Conservation (phyloP, 139 green algal species). For the Limnomonas spitsbergensis region DNA sequence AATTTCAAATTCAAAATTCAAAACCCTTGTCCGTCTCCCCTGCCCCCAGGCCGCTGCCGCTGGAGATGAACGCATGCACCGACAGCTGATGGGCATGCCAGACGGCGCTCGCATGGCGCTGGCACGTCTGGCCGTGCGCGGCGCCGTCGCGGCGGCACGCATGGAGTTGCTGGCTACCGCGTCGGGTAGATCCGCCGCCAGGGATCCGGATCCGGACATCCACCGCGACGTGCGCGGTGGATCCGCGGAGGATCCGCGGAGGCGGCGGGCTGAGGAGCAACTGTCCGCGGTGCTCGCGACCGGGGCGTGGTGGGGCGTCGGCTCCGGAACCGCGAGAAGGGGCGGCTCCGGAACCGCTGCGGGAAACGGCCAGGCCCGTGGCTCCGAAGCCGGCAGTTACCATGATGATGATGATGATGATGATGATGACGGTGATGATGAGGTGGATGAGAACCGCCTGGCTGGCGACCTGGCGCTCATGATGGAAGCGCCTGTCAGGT, state of each 20-base stretch:
- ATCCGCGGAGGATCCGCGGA: not conserved
- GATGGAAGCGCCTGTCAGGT: conserved; percentile 30
- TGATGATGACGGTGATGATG: too few species aligned
- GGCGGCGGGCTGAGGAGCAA: not conserved
- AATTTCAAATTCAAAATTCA: not conserved
- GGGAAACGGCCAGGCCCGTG: not conserved
- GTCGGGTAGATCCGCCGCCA: too few species aligned
- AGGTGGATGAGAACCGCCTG: conserved; percentile 31
- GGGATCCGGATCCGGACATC: not conserved
- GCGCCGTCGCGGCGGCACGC: not conserved
- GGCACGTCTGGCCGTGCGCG: not conserved
- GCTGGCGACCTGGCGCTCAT: conserved; percentile 25
- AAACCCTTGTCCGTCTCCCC: not conserved
- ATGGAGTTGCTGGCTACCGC: too few species aligned
- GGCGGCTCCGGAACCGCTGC: not conserved
- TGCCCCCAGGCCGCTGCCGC: not conserved
- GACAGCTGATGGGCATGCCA: not conserved
- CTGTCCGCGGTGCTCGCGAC: not conserved
- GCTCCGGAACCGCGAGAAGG: not conserved
- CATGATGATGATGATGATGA: too few species aligned
- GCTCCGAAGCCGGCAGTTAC: not conserved
- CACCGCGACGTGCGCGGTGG: not conserved
- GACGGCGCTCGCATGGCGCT: not conserved
- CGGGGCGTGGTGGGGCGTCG: not conserved
- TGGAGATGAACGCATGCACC: not conserved